Conservation (phyloP, 306 rosid genomes). For the Vigna trinervia region DNA sequence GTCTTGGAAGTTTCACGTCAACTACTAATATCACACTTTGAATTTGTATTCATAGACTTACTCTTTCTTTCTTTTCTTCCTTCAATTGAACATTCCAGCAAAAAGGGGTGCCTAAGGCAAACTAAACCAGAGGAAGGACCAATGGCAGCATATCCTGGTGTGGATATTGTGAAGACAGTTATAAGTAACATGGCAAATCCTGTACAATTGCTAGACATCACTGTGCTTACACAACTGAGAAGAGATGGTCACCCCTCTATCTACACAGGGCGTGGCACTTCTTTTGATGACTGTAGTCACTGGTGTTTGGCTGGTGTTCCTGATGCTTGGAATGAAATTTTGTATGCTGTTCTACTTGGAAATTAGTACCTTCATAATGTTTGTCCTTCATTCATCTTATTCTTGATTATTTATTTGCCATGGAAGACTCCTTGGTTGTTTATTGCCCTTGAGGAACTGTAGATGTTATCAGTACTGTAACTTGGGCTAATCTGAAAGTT, state of each 20-base stretch:
- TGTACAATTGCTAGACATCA: slow-evolving; percentile 64
- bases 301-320: slow-evolving; percentile 85
- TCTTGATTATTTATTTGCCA: not conserved
- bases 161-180: slow-evolving; percentile 57
- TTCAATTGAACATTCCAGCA: not conserved
- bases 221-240: slow-evolving; percentile 69
- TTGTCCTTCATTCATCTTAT: not conserved
- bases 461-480: not conserved
- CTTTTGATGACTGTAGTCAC: slow-evolving; percentile 65
- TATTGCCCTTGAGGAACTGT: too few species aligned
- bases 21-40: too few species aligned
- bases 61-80: too few species aligned
- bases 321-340: slow-evolving; percentile 77
- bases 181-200: slow-evolving; percentile 45
- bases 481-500: not conserved
- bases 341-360: slow-evolving; percentile 56
- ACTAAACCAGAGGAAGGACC: slow-evolving; percentile 51
- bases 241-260: slow-evolving; percentile 80
- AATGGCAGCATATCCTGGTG: slow-evolving; percentile 48
- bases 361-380: not conserved
- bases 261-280: slow-evolving; percentile 52
- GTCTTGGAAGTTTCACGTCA: too few species aligned
- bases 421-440: not conserved
- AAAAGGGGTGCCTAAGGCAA: slow-evolving; percentile 50
- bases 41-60: too few species aligned